These are phyloP conservation scores for Microsporum audouinii DNA, from an alignment of 2,329 filamentous ascomycete species.

Conservation along the genomic window DNA sequence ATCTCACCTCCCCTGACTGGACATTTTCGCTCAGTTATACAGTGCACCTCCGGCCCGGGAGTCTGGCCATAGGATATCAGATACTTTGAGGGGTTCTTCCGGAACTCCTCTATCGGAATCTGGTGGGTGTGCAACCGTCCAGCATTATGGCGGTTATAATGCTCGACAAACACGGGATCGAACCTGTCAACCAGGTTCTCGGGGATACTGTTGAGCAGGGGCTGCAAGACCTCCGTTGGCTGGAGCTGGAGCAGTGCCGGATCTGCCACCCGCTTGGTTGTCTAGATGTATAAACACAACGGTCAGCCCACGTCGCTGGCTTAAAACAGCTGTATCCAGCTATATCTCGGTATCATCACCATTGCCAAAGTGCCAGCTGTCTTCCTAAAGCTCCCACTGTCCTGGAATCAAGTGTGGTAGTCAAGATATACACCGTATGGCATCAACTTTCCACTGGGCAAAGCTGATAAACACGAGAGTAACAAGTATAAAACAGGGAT, in stretches of 20 bases:
- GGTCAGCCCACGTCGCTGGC: not conserved
- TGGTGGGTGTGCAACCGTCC: slow-evolving; percentile 35
- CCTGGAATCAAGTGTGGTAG: no score
- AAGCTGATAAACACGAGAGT: no score
- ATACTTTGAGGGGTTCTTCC: slow-evolving; percentile 31
- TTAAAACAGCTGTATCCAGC: not conserved
- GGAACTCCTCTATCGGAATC: slow-evolving; percentile 30
- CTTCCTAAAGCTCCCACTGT: no score
- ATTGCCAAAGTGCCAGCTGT: not conserved
- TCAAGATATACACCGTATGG: no score
- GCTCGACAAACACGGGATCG: slow-evolving; percentile 32
- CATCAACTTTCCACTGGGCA: no score
- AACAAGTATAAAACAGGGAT: not conserved
- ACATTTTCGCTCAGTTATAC: slow-evolving; percentile 32
- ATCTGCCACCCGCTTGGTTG: slow-evolving; percentile 8
- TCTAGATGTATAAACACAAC: not conserved
- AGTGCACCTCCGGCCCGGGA: slow-evolving; percentile 26
- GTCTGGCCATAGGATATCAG: slow-evolving; percentile 30
- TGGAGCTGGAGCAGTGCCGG: slow-evolving; percentile 20
- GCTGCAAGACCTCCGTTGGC: slow-evolving; percentile 21
- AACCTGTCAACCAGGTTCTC: slow-evolving; percentile 27
- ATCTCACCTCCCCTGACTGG: slow-evolving; percentile 32
- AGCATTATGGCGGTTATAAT: slow-evolving; percentile 34
- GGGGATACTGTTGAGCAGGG: slow-evolving; percentile 35
- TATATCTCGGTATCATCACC: not conserved